Evolutionary conservation across 129 eudicot species (phyloP).

Genomic region (Flaveria robusta): DNA sequence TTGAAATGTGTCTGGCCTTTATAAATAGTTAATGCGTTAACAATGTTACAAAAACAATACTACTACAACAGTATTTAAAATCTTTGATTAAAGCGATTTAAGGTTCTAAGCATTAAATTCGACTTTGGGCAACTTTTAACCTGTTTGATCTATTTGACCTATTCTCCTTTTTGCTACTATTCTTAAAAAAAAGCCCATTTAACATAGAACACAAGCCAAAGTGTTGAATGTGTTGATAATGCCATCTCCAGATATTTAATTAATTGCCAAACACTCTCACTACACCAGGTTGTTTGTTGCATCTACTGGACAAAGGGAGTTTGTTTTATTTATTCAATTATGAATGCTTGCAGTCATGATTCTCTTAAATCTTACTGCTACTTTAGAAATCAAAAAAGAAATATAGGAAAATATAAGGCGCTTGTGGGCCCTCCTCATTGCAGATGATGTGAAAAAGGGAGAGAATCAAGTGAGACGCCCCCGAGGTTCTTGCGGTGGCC

Average conservation of each 20-base stretch:
- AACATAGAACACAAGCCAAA: constrained; percentile 12
- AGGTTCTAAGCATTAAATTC: background rate
- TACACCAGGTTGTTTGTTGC: background rate
- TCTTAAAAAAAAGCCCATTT: no score
- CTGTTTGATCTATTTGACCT: background rate
- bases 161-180: no score
- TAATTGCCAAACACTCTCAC: constrained; percentile 5
- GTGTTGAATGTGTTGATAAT: background rate
- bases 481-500: constrained; percentile 89
- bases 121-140: background rate
- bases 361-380: background rate
- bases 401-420: background rate
- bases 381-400: background rate
- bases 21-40: background rate
- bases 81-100: background rate
- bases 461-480: constrained; percentile 47
- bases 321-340: background rate
- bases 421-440: constrained; percentile 7
- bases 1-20: background rate
- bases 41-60: background rate
- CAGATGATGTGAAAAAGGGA: constrained; percentile 54
- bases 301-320: constrained; percentile 16
- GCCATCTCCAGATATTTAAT: background rate
- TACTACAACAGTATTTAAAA: background rate
- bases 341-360: background rate